Base-by-base conservation (phyloP, 1,139 yeast genomes). In the Candida tropicalis region DNA sequence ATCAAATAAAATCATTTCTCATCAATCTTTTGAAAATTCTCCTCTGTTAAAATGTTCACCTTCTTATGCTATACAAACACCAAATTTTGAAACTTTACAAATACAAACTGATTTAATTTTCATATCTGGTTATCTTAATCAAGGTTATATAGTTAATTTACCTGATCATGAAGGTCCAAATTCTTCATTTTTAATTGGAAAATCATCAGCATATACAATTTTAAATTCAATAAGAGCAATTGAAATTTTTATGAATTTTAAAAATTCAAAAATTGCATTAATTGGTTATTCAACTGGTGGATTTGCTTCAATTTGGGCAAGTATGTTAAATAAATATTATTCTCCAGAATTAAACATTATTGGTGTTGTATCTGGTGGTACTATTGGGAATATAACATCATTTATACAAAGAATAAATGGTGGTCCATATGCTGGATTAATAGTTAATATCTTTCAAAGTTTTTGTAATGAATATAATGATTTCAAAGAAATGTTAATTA, bases 261-360 rank as follows among this genome's bases (percentile, higher is more conserved):
- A 53, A 5, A 50, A 56, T 33, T 66, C 70, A 5, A 49, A 58
- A 38, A 52, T 60, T 3, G 60, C 55, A 1, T 38, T 67, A 41
- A 65, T 67, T 64, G 74, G 74, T 0, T 68, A 67, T 47, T 64
- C 70, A 4, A 73, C 73, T 8, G 73, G 73, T 1, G 53, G 70
- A 2, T 49, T 65, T 17, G 66, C 73, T 1, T 50, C 65, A 20
- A 59, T 61, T 1, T 68, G 72, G 72, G 69, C 70, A 2, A 58
- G 70, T 5, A 53, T 63, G 11, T 50, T 65, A 25, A 66, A 61
- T 23, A 65, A 66, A 3, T 33, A 41, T 2, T 68, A 67, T 44
- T 70, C 73, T 4, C 64, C 66, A 2, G 70, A 66, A 10, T 53
- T 68, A 35, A 54, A 58, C 38, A 45, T 67, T 9, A 50, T 58